These are phyloP conservation scores for Cinnamomum chago DNA, from an alignment of 164 flowering plant species.

Conservation along the genomic window DNA sequence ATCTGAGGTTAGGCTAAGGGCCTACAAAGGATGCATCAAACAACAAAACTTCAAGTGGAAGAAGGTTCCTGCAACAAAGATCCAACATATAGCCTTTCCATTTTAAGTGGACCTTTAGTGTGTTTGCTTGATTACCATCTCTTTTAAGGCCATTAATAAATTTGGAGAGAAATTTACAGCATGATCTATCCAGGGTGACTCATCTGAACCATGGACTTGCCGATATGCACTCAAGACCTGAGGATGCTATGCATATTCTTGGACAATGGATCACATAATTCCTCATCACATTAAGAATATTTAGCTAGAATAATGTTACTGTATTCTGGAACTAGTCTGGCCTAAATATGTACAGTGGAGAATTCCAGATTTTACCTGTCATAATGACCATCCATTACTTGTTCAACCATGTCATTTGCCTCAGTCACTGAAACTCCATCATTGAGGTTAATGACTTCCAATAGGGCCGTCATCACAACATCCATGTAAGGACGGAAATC, in stretches of 20 bases:
- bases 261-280: not conserved
- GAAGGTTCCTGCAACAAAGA: no score
- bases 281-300: not conserved
- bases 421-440: slow-evolving; percentile 35
- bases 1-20: no score
- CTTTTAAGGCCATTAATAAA: no score
- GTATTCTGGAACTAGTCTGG: not conserved
- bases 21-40: not conserved
- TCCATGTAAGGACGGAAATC: slow-evolving; percentile 40
- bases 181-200: no score
- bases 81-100: no score
- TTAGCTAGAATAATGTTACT: not conserved
- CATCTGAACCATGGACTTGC: no score
- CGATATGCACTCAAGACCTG: no score
- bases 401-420: slow-evolving; percentile 28
- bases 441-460: slow-evolving; percentile 34
- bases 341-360: not conserved
- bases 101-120: no score
- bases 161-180: no score
- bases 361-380: slow-evolving; percentile 13
- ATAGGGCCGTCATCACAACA: slow-evolving; percentile 37
- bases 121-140: not conserved
- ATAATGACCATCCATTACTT: slow-evolving; percentile 30
- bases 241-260: not conserved
- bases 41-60: no score